Conservation (phyloP, 495 filamentous ascomycete species). For the Neurospora sp. region DNA sequence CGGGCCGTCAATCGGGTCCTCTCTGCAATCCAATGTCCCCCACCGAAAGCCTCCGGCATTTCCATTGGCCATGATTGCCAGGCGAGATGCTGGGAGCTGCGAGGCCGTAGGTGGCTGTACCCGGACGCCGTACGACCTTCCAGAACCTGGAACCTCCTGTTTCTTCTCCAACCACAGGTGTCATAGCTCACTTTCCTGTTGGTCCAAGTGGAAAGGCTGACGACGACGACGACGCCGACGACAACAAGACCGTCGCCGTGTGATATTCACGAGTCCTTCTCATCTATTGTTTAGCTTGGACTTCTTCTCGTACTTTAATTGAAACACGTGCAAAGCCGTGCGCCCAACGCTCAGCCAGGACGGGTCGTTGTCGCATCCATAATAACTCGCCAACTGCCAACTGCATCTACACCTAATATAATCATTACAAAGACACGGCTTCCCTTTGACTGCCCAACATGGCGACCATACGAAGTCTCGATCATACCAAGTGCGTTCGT, state of each 20-base stretch:
- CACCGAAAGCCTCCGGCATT: background rate
- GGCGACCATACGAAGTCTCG: slow-evolving; percentile 37
- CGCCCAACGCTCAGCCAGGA: background rate
- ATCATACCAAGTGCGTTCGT: slow-evolving; percentile 35
- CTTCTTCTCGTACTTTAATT: background rate
- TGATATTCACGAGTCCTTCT: background rate
- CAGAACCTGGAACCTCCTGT: background rate
- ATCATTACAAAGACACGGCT: background rate
- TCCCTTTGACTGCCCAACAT: slow-evolving; percentile 20
- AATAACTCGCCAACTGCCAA: background rate
- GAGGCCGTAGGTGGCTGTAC: background rate
- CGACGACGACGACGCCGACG: slow-evolving; percentile 14
- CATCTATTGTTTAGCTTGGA: background rate
- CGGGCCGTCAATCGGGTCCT: background rate
- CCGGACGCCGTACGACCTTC: background rate
- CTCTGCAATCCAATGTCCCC: background rate
- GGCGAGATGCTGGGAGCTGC: background rate
- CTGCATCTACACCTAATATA: background rate
- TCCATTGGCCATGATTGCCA: background rate
- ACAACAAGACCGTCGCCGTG: background rate
- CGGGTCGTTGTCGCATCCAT: background rate
- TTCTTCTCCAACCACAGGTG: background rate
- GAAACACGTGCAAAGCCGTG: background rate
- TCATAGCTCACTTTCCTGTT: slow-evolving; percentile 1
- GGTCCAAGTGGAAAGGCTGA: slow-evolving; percentile 11